These are phyloP conservation scores for Lunasporangiospora selenospora DNA, from an alignment of 192 early-diverging fungal genomes.

Conservation along the genomic window DNA sequence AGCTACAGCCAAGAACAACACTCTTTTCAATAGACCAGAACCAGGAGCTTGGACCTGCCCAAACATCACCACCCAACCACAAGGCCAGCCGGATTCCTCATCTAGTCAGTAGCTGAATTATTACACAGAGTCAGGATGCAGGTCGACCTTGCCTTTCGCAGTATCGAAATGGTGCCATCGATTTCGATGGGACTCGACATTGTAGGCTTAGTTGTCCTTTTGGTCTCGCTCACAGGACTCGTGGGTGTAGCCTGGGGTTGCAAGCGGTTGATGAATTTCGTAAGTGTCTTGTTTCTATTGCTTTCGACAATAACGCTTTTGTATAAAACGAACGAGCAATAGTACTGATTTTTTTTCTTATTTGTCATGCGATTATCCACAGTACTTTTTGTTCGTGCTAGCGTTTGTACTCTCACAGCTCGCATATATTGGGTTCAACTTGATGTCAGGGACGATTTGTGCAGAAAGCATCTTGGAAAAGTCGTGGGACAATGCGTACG, in stretches of 20 bases:
- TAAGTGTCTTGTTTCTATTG: not conserved
- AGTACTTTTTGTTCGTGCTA: conserved; percentile 24
- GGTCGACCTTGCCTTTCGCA: too few species aligned
- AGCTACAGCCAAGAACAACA: too few species aligned
- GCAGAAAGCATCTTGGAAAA: conserved; percentile 1
- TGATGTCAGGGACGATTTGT: conserved; percentile 4
- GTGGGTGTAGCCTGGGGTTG: conserved; percentile 12
- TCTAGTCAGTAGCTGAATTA: too few species aligned
- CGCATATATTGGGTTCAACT: not conserved
- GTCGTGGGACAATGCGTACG: conserved; percentile 21
- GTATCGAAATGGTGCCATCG: conserved; percentile 1
- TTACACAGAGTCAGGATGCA: too few species aligned
- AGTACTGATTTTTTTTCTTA: too few species aligned
- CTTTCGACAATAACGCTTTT: not conserved
- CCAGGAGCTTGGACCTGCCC: too few species aligned
- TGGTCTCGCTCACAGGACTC: conserved; percentile 19
- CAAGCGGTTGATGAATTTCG: conserved; percentile 21
- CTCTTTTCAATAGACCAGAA: too few species aligned
- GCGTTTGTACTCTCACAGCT: conserved; percentile 1
- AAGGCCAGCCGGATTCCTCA: too few species aligned
- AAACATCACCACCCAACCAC: too few species aligned
- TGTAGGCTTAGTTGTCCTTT: conserved; percentile 8
- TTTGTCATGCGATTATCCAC: too few species aligned
- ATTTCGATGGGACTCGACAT: conserved; percentile 12
- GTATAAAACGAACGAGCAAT: too few species aligned